These are phyloP conservation scores for Nectriaceae sp. DNA, from an alignment of 2,329 filamentous ascomycete species.

Conservation along the genomic window DNA sequence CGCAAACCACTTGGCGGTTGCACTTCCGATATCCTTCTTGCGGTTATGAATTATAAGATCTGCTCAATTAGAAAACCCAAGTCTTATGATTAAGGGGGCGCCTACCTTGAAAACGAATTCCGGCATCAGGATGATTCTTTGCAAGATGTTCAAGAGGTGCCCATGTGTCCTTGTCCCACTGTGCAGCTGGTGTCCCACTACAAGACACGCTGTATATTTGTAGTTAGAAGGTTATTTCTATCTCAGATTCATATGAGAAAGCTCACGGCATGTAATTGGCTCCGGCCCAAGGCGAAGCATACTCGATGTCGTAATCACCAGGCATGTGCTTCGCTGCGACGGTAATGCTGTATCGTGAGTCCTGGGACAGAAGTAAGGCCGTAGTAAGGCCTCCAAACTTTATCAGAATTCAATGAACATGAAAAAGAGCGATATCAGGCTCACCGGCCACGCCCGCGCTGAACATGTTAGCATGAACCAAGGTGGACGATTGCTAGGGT, in stretches of 20 bases:
- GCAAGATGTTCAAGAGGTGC: conserved; percentile 59
- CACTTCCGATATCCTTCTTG: conserved; percentile 12
- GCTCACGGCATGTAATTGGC: conserved; percentile 53
- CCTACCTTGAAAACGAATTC: conserved; percentile 72
- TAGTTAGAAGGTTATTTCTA: no score
- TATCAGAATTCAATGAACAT: neutral
- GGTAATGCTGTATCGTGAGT: conserved; percentile 53
- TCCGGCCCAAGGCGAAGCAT: conserved; percentile 83
- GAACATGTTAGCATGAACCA: neutral
- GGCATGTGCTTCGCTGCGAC: conserved; percentile 85
- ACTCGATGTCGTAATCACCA: conserved; percentile 86
- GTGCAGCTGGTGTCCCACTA: conserved; percentile 7
- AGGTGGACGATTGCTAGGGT: neutral
- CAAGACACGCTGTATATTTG: neutral
- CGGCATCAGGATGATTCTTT: conserved; percentile 69
- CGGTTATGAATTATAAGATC: conserved; percentile 9
- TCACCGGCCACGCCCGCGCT: neutral
- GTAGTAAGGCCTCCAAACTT: neutral
- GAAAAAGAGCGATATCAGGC: neutral
- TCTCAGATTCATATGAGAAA: neutral
- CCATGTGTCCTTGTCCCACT: conserved; percentile 65
- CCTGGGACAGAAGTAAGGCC: conserved; percentile 39
- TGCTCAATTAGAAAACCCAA: neutral
- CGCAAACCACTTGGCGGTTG: conserved; percentile 11
- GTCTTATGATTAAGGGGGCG: neutral